These are phyloP conservation scores for Emydomyces testavorans DNA, from an alignment of 2,329 filamentous ascomycete species.

Conservation along the genomic window DNA sequence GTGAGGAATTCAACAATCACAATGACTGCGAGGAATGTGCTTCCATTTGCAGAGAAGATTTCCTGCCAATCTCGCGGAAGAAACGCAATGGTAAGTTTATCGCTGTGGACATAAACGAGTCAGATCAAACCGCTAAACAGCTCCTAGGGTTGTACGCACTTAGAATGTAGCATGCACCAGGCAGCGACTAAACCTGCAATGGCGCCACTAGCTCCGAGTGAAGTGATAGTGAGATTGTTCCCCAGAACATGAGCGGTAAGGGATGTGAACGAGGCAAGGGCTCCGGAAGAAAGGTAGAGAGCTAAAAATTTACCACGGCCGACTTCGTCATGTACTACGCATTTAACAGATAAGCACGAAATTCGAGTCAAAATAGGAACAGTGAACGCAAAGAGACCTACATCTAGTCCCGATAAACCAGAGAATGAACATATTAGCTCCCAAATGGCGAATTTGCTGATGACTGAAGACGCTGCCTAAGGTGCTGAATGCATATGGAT, in stretches of 20 bases:
- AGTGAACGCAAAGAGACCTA: constrained; percentile 21
- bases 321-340: constrained; percentile 43
- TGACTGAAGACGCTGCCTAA: constrained; percentile 49
- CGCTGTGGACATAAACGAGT: constrained; percentile 20
- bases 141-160: constrained; percentile 26
- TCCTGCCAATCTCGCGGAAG: constrained; percentile 32
- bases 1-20: constrained; percentile 30
- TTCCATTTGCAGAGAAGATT: constrained; percentile 34
- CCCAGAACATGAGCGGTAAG: constrained; percentile 36
- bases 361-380: neutral
- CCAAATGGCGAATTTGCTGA: constrained; percentile 42
- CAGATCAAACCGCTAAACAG: neutral
- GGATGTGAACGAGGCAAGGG: constrained; percentile 37
- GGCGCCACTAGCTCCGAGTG: constrained; percentile 43
- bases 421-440: constrained; percentile 44
- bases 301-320: constrained; percentile 46
- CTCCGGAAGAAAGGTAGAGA: constrained; percentile 41
- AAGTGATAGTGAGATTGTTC: constrained; percentile 35
- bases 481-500: constrained; percentile 43
- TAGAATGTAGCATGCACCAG: constrained; percentile 38
- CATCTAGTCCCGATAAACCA: constrained; percentile 43
- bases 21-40: constrained; percentile 28
- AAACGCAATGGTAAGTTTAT: constrained; percentile 33
- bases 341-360: neutral
- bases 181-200: constrained; percentile 41